Conservation (phyloP, 2,329 filamentous ascomycete genomes). For the Blastomyces percursus region DNA sequence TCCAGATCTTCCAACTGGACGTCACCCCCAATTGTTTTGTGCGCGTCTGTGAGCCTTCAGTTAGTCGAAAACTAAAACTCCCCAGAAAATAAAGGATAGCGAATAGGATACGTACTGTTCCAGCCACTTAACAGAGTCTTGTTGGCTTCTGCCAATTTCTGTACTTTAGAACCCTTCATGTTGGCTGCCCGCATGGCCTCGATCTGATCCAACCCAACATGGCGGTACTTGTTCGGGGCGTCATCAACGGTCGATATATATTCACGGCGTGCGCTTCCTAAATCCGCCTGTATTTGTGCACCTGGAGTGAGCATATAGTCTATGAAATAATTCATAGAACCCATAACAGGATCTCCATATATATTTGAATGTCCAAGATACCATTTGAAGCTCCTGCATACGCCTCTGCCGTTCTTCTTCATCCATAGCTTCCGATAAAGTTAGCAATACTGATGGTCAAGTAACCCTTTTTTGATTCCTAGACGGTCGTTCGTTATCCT, state of each 20-base stretch:
- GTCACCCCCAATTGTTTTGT: constrained; percentile 22
- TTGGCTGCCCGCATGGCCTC: constrained; percentile 24
- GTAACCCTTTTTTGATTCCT: not conserved
- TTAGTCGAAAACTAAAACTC: not conserved
- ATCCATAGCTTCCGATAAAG: constrained; percentile 10
- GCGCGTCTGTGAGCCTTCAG: constrained; percentile 19
- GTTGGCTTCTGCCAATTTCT: constrained; percentile 20
- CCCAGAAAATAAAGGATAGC: not conserved
- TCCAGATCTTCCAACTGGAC: constrained; percentile 23
- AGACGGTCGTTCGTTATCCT: not conserved
- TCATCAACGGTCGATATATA: constrained; percentile 28
- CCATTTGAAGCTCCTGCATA: constrained; percentile 24
- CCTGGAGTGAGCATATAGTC: not conserved
- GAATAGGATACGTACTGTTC: constrained; percentile 22
- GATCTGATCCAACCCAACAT: constrained; percentile 18
- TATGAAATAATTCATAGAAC: not conserved
- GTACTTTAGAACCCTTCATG: constrained; percentile 20
- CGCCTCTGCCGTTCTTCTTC: constrained; percentile 13
- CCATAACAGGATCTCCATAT: not conserved
- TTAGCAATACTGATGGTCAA: not conserved
- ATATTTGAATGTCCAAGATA: constrained; percentile 8
- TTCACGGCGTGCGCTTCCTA: constrained; percentile 29
- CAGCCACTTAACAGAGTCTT: constrained; percentile 21
- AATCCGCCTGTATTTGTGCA: constrained; percentile 23
- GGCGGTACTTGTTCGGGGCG: constrained; percentile 9